Percentiles rank a stretch among this genome's conserved stretches.
Evolutionary conservation across 345 rosid genomes (phyloP).

Genomic region (Lepidium aucheri): DNA sequence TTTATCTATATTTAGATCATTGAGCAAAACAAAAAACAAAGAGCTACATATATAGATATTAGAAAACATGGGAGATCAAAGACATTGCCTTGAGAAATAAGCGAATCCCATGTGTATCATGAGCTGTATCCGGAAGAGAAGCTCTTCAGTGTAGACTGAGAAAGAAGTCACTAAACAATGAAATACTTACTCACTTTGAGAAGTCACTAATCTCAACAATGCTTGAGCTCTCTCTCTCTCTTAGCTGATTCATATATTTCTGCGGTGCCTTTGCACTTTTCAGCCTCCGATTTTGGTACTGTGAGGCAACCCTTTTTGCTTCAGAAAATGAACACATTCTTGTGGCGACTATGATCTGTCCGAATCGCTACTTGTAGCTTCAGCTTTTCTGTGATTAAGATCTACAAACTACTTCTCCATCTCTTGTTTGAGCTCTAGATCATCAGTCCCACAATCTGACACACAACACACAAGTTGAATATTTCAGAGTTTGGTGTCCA

Average conservation of each 20-base stretch:
- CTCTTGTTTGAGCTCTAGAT: constrained; percentile 74
- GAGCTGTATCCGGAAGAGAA: constrained; percentile 17
- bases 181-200: constrained; percentile 34
- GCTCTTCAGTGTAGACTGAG: constrained; percentile 9
- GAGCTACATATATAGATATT: not conserved
- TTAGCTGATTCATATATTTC: constrained; percentile 75
- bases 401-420: constrained; percentile 54
- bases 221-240: constrained; percentile 63
- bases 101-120: constrained; percentile 21
- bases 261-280: constrained; percentile 80
- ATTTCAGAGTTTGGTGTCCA: not conserved
- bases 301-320: constrained; percentile 81
- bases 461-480: not conserved
- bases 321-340: constrained; percentile 63
- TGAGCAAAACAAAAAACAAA: not conserved
- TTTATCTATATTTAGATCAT: constrained; percentile 7
- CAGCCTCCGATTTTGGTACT: constrained; percentile 80
- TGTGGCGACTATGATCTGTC: constrained; percentile 59
- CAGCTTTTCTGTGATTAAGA: too few species aligned
- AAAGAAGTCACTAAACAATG: constrained; percentile 10
- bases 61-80: constrained; percentile 10
- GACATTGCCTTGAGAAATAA: constrained; percentile 22
- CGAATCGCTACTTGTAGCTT: constrained; percentile 33
- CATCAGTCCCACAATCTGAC: constrained; percentile 71
- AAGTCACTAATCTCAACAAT: constrained; percentile 11